These are phyloP conservation scores for Phlyctochytrium bullatum DNA, from an alignment of 192 early-diverging fungal genomes.

Conservation along the genomic window DNA sequence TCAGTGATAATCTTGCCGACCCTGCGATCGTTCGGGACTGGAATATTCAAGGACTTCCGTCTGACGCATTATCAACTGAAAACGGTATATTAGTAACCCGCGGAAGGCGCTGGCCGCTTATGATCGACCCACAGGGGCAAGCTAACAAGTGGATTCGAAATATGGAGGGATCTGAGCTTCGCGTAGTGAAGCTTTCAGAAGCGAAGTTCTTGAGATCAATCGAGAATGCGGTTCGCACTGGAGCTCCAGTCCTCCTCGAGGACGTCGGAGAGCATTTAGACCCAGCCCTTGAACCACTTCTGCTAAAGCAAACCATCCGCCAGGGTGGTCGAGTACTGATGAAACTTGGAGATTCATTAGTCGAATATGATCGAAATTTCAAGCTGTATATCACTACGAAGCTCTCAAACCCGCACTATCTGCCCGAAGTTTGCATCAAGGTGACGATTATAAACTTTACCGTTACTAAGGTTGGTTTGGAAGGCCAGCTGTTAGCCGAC, in stretches of 20 bases:
- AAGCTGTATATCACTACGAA: constrained; percentile 65
- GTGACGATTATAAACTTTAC: constrained; percentile 69
- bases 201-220: constrained; percentile 57
- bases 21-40: constrained; percentile 56
- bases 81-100: constrained; percentile 58
- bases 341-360: constrained; percentile 60
- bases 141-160: constrained; percentile 60
- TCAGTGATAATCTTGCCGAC: constrained; percentile 50
- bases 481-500: constrained; percentile 60
- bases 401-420: constrained; percentile 60
- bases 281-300: constrained; percentile 57
- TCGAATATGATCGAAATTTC: constrained; percentile 64
- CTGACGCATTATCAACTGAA: constrained; percentile 55
- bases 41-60: constrained; percentile 61
- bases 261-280: constrained; percentile 61
- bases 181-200: constrained; percentile 55
- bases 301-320: constrained; percentile 59
- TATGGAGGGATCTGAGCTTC: constrained; percentile 53
- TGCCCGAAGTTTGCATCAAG: constrained; percentile 66
- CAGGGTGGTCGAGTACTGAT: constrained; percentile 57
- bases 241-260: constrained; percentile 56
- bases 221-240: constrained; percentile 63
- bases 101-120: constrained; percentile 56
- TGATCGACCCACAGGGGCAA: constrained; percentile 63
- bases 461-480: constrained; percentile 57